These are phyloP conservation scores for Hippophae gyantsensis DNA, from an alignment of 306 rosid genomes.

Conservation along the genomic window DNA sequence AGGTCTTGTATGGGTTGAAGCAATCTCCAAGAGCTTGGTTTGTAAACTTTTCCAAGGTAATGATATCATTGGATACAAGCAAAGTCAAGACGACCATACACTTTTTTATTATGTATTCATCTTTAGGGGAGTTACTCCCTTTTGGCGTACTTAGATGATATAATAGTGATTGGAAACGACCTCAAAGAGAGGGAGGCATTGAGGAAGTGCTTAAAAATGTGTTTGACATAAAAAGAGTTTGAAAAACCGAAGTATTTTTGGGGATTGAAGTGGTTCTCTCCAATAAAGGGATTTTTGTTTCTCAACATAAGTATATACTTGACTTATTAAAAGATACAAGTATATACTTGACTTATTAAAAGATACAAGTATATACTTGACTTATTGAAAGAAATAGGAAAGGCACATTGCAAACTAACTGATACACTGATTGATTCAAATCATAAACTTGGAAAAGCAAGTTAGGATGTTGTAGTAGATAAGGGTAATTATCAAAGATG, in stretches of 20 bases:
- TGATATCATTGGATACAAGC: background rate
- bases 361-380: no score
- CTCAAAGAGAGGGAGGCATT: background rate
- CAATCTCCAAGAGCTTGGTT: conserved; percentile 3
- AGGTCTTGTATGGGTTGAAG: background rate
- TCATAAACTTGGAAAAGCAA: background rate
- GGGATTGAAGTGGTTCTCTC: background rate
- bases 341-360: background rate
- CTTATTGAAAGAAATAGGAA: background rate
- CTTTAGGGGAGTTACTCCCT: background rate
- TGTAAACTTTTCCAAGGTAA: background rate
- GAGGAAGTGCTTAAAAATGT: background rate
- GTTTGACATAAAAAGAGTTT: background rate
- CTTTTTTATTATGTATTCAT: background rate
- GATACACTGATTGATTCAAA: background rate
- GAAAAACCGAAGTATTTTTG: no score
- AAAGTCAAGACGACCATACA: background rate
- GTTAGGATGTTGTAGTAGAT: background rate
- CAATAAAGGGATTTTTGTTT: background rate
- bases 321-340: background rate
- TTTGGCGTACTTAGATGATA: background rate
- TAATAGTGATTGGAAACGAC: background rate
- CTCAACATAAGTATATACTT: background rate
- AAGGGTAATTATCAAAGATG: background rate
- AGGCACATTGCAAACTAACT: no score